phyloP scores from a whole-genome alignment of 2,329 filamentous ascomycete species.

The Ophiostoma ulmi region DNA sequence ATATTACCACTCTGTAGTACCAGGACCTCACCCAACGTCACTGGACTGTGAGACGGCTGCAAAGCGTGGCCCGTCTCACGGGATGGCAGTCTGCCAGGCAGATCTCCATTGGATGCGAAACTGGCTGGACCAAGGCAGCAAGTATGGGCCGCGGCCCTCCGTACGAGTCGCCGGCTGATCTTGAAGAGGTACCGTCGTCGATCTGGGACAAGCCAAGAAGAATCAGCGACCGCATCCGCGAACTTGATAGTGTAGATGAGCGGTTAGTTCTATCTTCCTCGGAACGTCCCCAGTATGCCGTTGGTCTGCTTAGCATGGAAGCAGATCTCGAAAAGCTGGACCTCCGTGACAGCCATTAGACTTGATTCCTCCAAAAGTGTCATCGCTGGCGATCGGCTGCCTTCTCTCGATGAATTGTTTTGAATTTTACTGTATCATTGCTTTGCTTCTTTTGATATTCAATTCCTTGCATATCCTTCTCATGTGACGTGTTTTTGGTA shows the following conservation, averaged over 20 bases:
- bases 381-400: not conserved
- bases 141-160: slow-evolving; percentile 69
- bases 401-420: not conserved
- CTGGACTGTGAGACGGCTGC: slow-evolving; percentile 70
- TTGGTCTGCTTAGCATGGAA: slow-evolving; percentile 74
- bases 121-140: slow-evolving; percentile 71
- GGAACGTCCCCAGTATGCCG: slow-evolving; percentile 65
- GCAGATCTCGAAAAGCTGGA: slow-evolving; percentile 64
- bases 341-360: slow-evolving; percentile 33
- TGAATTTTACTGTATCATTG: not conserved
- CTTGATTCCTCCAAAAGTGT: not conserved
- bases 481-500: not conserved
- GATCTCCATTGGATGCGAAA: slow-evolving; percentile 80
- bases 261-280: slow-evolving; percentile 56
- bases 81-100: slow-evolving; percentile 82
- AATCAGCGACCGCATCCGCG: slow-evolving; percentile 49
- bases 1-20: slow-evolving; percentile 46
- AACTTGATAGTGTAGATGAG: slow-evolving; percentile 40
- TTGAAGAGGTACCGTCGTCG: slow-evolving; percentile 36
- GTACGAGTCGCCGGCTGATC: slow-evolving; percentile 52
- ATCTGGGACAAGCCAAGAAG: slow-evolving; percentile 49
- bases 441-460: not conserved
- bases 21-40: slow-evolving; percentile 65
- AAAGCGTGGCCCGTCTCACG: slow-evolving; percentile 70
- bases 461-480: not conserved